These are phyloP conservation scores for Stemphylium vesicarium DNA, from an alignment of 2,329 filamentous ascomycete genomes.

Conservation along the genomic window DNA sequence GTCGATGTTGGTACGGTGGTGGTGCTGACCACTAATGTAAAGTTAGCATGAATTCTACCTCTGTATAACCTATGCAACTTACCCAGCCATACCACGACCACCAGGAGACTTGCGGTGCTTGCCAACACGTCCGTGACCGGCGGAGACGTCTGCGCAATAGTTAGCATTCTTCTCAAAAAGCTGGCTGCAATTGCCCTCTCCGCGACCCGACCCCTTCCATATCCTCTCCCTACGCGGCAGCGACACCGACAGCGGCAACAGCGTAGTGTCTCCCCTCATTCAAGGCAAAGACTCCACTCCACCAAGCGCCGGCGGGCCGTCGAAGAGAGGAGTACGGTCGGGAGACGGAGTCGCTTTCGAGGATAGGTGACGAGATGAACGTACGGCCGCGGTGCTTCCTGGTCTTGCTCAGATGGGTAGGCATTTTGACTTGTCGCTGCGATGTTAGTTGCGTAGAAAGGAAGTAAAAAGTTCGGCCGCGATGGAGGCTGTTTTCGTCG, in stretches of 20 bases:
- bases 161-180: background rate
- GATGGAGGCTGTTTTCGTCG: conserved; percentile 5
- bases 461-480: conserved; percentile 5
- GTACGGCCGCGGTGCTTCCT: conserved; percentile 73
- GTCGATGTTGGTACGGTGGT: conserved; percentile 91
- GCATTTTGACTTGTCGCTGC: conserved; percentile 39
- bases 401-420: conserved; percentile 43
- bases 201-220: background rate
- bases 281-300: background rate
- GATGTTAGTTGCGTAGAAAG: conserved; percentile 34
- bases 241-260: too few relatives aligned
- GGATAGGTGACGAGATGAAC: background rate
- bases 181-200: background rate
- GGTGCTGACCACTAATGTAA: conserved; percentile 86
- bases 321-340: background rate
- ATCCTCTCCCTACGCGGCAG: background rate
- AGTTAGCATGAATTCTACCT: background rate
- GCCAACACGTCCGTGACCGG: conserved; percentile 90
- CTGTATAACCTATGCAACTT: background rate
- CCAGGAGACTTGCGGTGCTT: conserved; percentile 94
- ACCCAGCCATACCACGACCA: conserved; percentile 67
- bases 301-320: background rate
- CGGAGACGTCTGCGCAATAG: background rate
- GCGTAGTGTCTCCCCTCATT: too few relatives aligned
- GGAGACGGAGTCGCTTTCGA: background rate